These are phyloP conservation scores for Trichosporon sp. DNA, from an alignment of 1,284 basidiomycete species.

Conservation along the genomic window DNA sequence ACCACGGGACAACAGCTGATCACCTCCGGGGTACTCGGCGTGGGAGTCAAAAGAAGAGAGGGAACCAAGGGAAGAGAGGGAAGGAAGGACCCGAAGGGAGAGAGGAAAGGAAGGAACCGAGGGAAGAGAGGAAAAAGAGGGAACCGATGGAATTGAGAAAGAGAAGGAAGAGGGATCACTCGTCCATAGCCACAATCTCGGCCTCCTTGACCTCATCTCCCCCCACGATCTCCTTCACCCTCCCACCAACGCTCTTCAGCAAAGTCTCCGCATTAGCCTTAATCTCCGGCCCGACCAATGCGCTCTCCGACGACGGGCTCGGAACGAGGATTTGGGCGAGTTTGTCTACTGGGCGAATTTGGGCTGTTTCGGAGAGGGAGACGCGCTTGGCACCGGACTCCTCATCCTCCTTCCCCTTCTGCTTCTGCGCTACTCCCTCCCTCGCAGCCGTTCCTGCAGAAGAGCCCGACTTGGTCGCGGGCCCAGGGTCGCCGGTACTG, in stretches of 20 bases:
- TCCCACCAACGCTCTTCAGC: not conserved
- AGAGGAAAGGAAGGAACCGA: too few relatives aligned
- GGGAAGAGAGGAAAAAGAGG: too few relatives aligned
- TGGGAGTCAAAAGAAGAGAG: too few relatives aligned
- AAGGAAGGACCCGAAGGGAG: too few relatives aligned
- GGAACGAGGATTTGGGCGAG: constrained; percentile 11
- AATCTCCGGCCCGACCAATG: not conserved
- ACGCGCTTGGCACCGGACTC: not conserved
- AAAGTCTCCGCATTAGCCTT: constrained; percentile 14
- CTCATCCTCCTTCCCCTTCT: not conserved
- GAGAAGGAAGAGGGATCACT: not conserved
- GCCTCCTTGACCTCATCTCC: not conserved
- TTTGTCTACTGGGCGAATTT: not conserved
- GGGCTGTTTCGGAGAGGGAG: not conserved
- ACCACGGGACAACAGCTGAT: too few relatives aligned
- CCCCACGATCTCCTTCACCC: not conserved
- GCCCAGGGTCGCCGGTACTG: too few relatives aligned
- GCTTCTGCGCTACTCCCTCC: not conserved
- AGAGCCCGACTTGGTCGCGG: too few relatives aligned
- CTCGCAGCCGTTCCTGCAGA: too few relatives aligned
- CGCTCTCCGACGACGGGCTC: not conserved
- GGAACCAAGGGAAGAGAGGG: too few relatives aligned
- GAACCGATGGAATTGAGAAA: too few relatives aligned
- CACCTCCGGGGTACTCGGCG: too few relatives aligned
- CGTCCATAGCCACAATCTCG: not conserved